Conservation (phyloP, 176 grass and related monocot genomes). For the Phoenix roebelenii region DNA sequence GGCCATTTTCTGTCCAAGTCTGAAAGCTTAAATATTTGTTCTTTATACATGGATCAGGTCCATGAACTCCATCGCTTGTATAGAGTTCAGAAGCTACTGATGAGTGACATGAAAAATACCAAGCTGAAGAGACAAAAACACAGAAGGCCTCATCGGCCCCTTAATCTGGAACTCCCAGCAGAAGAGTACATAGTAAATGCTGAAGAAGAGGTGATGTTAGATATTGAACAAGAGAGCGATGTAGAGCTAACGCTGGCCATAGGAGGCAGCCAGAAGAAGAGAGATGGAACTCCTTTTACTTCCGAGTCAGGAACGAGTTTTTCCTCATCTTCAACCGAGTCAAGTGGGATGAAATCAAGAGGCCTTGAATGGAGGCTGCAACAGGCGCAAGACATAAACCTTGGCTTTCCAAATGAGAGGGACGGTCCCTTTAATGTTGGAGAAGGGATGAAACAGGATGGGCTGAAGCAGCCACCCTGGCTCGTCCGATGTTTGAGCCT, state of each 20-base stretch:
- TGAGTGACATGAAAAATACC: conserved; percentile 26
- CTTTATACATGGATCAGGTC: conserved; percentile 9
- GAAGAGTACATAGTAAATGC: conserved; percentile 25
- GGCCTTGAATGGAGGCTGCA: conserved; percentile 10
- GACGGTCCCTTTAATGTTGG: conserved; percentile 9
- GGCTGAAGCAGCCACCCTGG: conserved; percentile 19
- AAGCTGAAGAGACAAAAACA: conserved; percentile 20
- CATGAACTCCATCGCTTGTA: conserved; percentile 42
- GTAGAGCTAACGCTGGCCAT: conserved; percentile 30
- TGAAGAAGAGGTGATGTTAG: conserved; percentile 20
- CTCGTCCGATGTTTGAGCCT: conserved; percentile 23
- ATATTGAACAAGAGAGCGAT: conserved; percentile 14
- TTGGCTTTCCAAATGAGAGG: conserved; percentile 14
- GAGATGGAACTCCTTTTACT: conserved; percentile 19
- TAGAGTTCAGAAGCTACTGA: conserved; percentile 33
- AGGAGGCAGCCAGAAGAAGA: conserved; percentile 18
- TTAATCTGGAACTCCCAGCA: conserved; percentile 12
- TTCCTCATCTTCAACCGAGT: conserved; percentile 31
- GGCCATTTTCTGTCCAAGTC: not conserved
- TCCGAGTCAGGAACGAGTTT: conserved; percentile 29
- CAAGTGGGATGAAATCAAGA: conserved; percentile 15
- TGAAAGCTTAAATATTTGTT: not conserved
- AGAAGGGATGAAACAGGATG: conserved; percentile 9
- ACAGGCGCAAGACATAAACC: conserved; percentile 4
- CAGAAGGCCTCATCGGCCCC: not conserved